These are phyloP conservation scores for Wallacemonas rigidus DNA, from an alignment of 208 protist genomes.

Conservation along the genomic window DNA sequence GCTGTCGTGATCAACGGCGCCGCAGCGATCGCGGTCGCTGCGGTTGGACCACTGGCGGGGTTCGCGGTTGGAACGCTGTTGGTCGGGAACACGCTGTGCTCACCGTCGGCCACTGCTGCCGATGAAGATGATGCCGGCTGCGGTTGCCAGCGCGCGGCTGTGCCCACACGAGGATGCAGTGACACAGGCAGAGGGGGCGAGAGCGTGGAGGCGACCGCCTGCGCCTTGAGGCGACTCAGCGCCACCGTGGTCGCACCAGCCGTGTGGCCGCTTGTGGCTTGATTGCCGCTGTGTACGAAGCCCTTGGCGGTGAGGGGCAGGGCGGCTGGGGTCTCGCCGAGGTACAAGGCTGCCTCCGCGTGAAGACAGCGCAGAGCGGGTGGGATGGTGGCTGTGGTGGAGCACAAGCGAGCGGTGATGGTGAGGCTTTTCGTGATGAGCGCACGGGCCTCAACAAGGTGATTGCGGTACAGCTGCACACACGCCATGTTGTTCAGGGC, in stretches of 20 bases:
- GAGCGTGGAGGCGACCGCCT: neutral
- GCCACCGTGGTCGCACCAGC: neutral
- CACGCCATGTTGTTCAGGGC: conserved; percentile 54
- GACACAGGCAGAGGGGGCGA: conserved; percentile 6
- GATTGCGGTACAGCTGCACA: conserved; percentile 30
- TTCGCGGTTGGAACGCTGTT: neutral
- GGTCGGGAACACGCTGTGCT: neutral
- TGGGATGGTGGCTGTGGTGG: conserved; percentile 12
- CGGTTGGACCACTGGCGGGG: neutral
- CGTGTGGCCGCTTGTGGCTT: neutral
- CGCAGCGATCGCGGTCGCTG: conserved; percentile 10
- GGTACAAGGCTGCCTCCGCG: neutral
- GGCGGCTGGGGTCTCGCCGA: no score
- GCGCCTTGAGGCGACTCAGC: conserved; percentile 15
- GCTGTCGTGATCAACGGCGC: neutral
- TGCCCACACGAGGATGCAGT: neutral
- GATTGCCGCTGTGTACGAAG: neutral
- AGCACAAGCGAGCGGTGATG: conserved; percentile 32
- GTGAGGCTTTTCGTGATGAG: conserved; percentile 38
- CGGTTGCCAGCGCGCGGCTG: no score
- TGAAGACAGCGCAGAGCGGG: neutral
- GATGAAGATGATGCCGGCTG: neutral
- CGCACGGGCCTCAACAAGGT: conserved; percentile 25
- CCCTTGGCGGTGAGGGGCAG: neutral
- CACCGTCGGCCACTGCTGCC: neutral